A percentile compares a stretch with the other conserved stretches of the same genome.
These are phyloP conservation scores for Rhypophila decipiens DNA, from an alignment of 495 filamentous ascomycete species.

Conservation along the genomic window DNA sequence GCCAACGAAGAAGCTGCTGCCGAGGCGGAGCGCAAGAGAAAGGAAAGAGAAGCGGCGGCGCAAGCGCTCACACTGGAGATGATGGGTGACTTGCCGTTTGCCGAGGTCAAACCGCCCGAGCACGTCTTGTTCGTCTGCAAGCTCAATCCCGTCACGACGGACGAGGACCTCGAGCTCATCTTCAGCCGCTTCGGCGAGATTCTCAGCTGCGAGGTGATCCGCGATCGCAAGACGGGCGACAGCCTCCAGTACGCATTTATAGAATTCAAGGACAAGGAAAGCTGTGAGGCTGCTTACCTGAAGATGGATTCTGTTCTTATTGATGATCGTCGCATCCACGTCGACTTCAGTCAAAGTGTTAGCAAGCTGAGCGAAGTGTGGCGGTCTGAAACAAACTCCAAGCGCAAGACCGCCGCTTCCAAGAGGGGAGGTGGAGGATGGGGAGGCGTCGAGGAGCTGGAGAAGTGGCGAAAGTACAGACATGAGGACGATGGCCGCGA, in stretches of 20 bases:
- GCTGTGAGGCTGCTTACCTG: constrained; percentile 93
- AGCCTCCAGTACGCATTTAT: constrained; percentile 97
- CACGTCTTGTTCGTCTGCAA: constrained; percentile 99
- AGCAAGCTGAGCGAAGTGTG: constrained; percentile 86
- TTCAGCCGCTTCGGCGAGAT: constrained; percentile 97
- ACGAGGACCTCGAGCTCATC: constrained; percentile 90
- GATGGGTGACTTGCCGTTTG: constrained; percentile 95
- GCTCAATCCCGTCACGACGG: constrained; percentile 89
- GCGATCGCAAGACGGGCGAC: constrained; percentile 89
- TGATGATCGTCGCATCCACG: constrained; percentile 95
- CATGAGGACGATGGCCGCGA: constrained; percentile 51
- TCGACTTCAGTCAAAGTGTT: constrained; percentile 97
- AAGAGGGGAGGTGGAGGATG: constrained; percentile 70
- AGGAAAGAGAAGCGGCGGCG: constrained; percentile 87
- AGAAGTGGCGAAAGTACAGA: constrained; percentile 87
- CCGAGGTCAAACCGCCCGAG: constrained; percentile 95
- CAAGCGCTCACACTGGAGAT: constrained; percentile 95
- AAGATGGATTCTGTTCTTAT: constrained; percentile 98
- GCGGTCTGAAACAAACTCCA: constrained; percentile 80
- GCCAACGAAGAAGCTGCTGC: constrained; percentile 71
- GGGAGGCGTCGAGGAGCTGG: constrained; percentile 77
- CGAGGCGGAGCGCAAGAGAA: constrained; percentile 67
- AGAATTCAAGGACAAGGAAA: constrained; percentile 86
- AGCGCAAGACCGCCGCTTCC: constrained; percentile 54
- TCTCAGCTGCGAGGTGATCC: constrained; percentile 90